Base-by-base conservation (phyloP, 805 yeast species). In the Spathaspora boniae region DNA sequence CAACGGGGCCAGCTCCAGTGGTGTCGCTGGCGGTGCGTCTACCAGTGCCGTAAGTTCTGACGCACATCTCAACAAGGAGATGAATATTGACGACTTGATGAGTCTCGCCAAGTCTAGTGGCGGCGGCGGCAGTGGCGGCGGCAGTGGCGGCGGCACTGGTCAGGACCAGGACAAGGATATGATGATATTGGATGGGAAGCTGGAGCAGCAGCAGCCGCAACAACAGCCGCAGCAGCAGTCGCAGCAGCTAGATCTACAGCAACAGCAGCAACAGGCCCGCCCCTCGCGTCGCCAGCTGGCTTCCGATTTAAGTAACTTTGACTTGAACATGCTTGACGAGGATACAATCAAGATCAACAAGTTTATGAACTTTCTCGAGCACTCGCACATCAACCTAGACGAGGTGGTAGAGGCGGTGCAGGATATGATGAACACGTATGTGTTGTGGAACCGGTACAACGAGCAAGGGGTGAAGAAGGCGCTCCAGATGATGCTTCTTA, bases 361-460 rank as follows among this genome's bases (percentile, higher is more conserved):
- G 28, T 73, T 83, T 38, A 73, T 80, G 50, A 65, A 68, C 18
- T 87, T 85, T 54, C 59, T 91, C 44, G 91, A 89, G 3, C 72
- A 74, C 36, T 80, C 88, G 6, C 86, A 84, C 43, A 74, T 91
- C 3, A 84, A 89, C 51, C 58, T 88, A 23, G 84, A 78, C 35
- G 84, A 84, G 51, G 78, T 86, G 5, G 78, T 83, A 28, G 91
- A 84, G 41, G 81, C 88, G 9, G 78, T 88, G 19, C 97, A 91
- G 54, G 96, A 88, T 47, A 62, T 88, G 51, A 71, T 91, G 27
- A 78, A 84, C 3, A 58, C 89, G 3, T 91, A 89, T 54, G 89
- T 86, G 31, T 72, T 77, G 5, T 89, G 97, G 96, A 87, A 84
- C 45, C 56, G 76, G n/a, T 88, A 85, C 51, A 86, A 85, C 48